Conservation (phyloP, 2,329 filamentous ascomycete species). For the Apiospora phragmitis region DNA sequence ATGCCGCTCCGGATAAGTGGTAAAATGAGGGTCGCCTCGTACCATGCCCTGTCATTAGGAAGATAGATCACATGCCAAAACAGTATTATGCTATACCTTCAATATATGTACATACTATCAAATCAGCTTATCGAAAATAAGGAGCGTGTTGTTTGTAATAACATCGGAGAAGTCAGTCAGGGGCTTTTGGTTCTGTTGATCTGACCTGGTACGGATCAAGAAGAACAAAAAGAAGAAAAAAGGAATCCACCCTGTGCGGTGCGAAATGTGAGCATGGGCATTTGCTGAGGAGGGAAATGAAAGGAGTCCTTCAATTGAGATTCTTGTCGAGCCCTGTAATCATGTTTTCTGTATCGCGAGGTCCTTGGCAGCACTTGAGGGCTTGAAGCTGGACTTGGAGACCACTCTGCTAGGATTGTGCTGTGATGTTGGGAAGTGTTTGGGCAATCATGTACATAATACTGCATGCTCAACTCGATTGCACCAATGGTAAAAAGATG, state of each 20-base stretch:
- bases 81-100: too few relatives aligned
- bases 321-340: neutral
- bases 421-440: neutral
- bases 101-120: too few relatives aligned
- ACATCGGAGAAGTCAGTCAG: too few relatives aligned
- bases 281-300: neutral
- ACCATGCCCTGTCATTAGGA: too few relatives aligned
- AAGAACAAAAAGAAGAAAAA: too few relatives aligned
- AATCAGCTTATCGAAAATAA: too few relatives aligned
- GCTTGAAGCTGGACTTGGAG: neutral
- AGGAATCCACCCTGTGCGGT: too few relatives aligned
- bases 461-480: neutral
- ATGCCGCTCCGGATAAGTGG: slow-evolving; percentile 34
- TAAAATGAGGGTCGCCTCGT: neutral
- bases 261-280: too few relatives aligned
- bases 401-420: neutral
- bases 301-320: neutral
- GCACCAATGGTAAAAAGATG: neutral
- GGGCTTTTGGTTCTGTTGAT: too few relatives aligned
- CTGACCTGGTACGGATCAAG: too few relatives aligned
- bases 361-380: neutral
- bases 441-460: neutral
- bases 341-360: neutral
- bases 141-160: too few relatives aligned
- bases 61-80: too few relatives aligned